Base-by-base conservation (phyloP, 1,139 yeast genomes). In the Magnusiomyces ingens region DNA sequence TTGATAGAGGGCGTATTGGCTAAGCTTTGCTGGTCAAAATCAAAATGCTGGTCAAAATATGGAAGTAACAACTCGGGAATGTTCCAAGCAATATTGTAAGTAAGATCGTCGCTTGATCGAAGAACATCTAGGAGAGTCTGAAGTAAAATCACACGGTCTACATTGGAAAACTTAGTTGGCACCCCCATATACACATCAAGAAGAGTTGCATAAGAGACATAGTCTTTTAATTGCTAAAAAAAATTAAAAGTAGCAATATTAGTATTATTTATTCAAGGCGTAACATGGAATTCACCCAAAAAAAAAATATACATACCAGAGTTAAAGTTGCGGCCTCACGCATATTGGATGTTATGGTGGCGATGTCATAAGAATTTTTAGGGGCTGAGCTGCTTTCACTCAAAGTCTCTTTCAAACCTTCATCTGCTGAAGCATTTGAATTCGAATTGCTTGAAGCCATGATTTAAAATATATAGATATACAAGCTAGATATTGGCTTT, bases 21-120 rank as follows among this genome's bases (percentile, higher is more conserved):
- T 22, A 64, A 49, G 2, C 53, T 55, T 61, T 70, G 46, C 63
- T 65, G 42, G 12, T 55, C 63, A 59, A 65, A 57, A 56, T 56
- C 45, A 50, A 60, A 56, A 55, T 62, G 21, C 8, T 59, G 50
- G 21, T 58, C 65, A 26, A 70, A 59, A 55, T 64, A 70, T 22
- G 65, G 62, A 45, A 87, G 64, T 18, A 90, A 62, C 46, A 86
- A 64, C 36, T 74, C 76, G 0, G 96, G 96, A 21, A 90, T 65
- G 66, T 90, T 96, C 97, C 97, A 90, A 1, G 95, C 95, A 55
- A 88, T 79, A 60, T 85, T 87, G 56, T 77, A 72, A 0, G 82
- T 73, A 40, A 88, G 67, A n/a, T 75, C 74, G 29, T 73, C 64
- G 42, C 61, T 46, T 17, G 48, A 38, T 36, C 88, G 66, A 15